phyloP scores from a whole-genome alignment of 805 yeast species.

The Candida gorgasii region DNA sequence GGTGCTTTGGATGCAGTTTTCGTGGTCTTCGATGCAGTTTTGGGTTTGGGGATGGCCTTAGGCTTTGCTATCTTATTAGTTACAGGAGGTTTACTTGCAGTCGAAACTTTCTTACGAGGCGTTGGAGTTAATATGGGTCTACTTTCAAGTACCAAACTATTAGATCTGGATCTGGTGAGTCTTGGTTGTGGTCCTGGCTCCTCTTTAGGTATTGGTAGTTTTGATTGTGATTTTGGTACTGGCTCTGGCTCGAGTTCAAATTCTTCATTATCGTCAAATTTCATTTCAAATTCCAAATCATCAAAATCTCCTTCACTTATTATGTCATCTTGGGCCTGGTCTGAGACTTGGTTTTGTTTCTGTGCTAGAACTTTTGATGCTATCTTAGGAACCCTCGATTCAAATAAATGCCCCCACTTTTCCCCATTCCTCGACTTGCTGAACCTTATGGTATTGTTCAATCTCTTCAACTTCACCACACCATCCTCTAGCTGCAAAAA shows the following conservation, averaged over 20 bases:
- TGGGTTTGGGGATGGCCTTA: background rate
- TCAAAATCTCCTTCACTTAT: constrained; percentile 43
- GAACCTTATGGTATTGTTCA: constrained; percentile 35
- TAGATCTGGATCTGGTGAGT: constrained; percentile 7
- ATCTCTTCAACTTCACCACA: constrained; percentile 24
- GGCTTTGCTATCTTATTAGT: too few species aligned
- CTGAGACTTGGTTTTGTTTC: too few species aligned
- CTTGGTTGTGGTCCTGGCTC: constrained; percentile 3
- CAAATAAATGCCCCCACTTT: constrained; percentile 18
- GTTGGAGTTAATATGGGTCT: constrained; percentile 1
- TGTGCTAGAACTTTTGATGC: too few species aligned
- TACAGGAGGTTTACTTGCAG: background rate
- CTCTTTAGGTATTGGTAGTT: too few species aligned
- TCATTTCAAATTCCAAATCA: constrained; percentile 23
- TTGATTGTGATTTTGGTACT: background rate
- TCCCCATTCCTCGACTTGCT: constrained; percentile 38
- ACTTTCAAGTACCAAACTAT: constrained; percentile 2
- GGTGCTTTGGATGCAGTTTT: background rate
- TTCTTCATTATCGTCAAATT: constrained; percentile 15
- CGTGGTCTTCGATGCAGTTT: background rate
- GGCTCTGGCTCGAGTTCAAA: background rate
- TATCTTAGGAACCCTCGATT: too few species aligned
- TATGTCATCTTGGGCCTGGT: constrained; percentile 10
- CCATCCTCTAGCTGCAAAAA: constrained; percentile 25
- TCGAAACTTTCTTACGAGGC: too few species aligned